Evolutionary conservation across 768 basidiomycete genomes (phyloP), one percentile per base, ranked within the genome.

Genomic region (Panellus pusillus): DNA sequence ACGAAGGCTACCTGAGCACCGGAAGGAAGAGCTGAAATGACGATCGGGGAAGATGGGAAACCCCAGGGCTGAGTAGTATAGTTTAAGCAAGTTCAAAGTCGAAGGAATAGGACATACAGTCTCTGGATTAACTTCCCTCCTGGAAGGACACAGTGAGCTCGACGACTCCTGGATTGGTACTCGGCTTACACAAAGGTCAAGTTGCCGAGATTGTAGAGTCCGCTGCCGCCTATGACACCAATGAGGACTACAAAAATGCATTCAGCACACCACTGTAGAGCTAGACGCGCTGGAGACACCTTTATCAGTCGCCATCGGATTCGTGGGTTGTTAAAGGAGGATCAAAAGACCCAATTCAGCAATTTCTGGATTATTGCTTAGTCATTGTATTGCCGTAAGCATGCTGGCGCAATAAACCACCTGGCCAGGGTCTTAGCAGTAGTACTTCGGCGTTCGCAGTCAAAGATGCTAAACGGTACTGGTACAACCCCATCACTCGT

Each of bases 201-300:
- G 70, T 96, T 94, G 69, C 95, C 90, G 36, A 98, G 79, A 67
- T 95, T 86, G 74, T 98, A 98, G 24, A 98, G 72, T 6, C 95
- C 95, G 61, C 88, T 92, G 27, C 93, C 93, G 17, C 93, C 93
- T 54, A 96, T 95, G 46, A 95, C 87, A 35, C 93, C 93, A 44
- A 95, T 80, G 42, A 93, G 74, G 15, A 91, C 89, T 91, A 60
- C 24, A 27, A 36, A 39, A 20, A 12, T 9, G 12, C n/a, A 20
- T 27, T 20, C 32, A 20, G 24, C 20, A 9, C 32, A 14, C 9
- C 24, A 13, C 8, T 28, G 36, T 28, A 20, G 38, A 39, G 20
- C 8, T 20, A 20, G n/a, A 49, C 19, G 20, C 15, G 45, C 28
- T 12, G 31, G 13, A 39, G 31, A 24, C 20, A 48, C 47, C 47